A percentile compares a stretch with the other conserved stretches of the same genome.
These are phyloP conservation scores for Porodaedalea pini DNA, from an alignment of 1,284 basidiomycete genomes.

Conservation along the genomic window DNA sequence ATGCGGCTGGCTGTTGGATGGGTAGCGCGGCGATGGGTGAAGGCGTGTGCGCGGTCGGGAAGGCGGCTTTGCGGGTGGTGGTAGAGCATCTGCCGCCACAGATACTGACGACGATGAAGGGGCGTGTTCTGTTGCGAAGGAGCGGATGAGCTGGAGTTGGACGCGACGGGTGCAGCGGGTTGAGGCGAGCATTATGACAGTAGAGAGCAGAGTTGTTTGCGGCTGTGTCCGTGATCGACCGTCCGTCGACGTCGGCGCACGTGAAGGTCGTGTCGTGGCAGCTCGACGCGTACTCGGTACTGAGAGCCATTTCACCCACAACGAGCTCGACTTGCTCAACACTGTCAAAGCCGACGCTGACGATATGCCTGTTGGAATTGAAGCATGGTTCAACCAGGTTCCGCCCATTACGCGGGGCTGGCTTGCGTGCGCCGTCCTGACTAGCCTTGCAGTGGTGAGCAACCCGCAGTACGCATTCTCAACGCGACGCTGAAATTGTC, in stretches of 20 bases:
- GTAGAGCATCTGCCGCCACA: not conserved
- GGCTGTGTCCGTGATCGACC: not conserved
- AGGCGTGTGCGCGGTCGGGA: constrained; percentile 18
- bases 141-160: constrained; percentile 11
- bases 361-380: constrained; percentile 71
- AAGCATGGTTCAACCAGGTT: constrained; percentile 83
- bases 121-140: constrained; percentile 19
- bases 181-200: constrained; percentile 9
- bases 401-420: constrained; percentile 86
- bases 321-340: not conserved
- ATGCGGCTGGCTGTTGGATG: constrained; percentile 40
- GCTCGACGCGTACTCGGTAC: not conserved
- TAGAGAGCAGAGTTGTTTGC: not conserved
- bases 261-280: not conserved
- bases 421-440: constrained; percentile 73
- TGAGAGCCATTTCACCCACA: not conserved
- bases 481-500: not conserved
- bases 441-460: constrained; percentile 82
- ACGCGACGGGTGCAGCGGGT: constrained; percentile 12
- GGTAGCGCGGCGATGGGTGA: constrained; percentile 45
- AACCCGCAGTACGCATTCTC: not conserved
- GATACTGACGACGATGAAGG: constrained; percentile 10
- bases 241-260: not conserved
- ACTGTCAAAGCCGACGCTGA: not conserved
- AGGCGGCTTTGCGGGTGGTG: constrained; percentile 10